These are phyloP conservation scores for Batkoa obscura DNA, from an alignment of 371 early-diverging fungal species.

Conservation along the genomic window DNA sequence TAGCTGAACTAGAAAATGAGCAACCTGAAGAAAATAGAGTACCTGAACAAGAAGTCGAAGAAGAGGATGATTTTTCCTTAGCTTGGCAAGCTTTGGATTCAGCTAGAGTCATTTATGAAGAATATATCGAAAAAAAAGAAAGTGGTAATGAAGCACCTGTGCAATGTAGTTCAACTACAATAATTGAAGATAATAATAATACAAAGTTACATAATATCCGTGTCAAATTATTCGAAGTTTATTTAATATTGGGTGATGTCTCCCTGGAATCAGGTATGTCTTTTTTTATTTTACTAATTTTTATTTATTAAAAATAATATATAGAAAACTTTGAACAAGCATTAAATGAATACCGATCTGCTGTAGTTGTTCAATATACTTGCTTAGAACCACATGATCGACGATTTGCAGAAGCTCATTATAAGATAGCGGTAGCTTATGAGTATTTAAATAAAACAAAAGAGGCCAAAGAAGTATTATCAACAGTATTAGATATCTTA, in stretches of 20 bases:
- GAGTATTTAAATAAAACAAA: slow-evolving; percentile 21
- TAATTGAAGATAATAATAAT: not conserved
- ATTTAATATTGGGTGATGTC: slow-evolving; percentile 55
- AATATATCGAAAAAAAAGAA: slow-evolving; percentile 11
- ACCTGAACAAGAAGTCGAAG: slow-evolving; percentile 3
- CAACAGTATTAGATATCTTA: too few relatives aligned
- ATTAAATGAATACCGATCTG: slow-evolving; percentile 41
- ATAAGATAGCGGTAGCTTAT: slow-evolving; percentile 46
- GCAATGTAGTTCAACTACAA: not conserved
- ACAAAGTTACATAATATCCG: slow-evolving; percentile 28
- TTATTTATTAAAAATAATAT: not conserved
- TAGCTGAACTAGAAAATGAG: not conserved
- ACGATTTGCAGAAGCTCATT: slow-evolving; percentile 62
- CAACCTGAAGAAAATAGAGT: not conserved
- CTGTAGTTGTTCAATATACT: slow-evolving; percentile 39
- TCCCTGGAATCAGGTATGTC: slow-evolving; percentile 54
- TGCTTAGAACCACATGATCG: slow-evolving; percentile 37
- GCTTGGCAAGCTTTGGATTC: slow-evolving; percentile 79
- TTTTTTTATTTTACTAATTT: not conserved
- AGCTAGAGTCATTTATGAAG: slow-evolving; percentile 57
- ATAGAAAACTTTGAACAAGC: slow-evolving; percentile 70
- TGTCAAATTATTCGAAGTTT: slow-evolving; percentile 44
- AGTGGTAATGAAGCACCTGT: not conserved
- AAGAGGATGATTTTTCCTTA: slow-evolving; percentile 53
- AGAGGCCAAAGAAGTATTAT: too few relatives aligned